phyloP scores from a whole-genome alignment of 1,139 yeast genomes.

The Geotrichum bryndzae region DNA sequence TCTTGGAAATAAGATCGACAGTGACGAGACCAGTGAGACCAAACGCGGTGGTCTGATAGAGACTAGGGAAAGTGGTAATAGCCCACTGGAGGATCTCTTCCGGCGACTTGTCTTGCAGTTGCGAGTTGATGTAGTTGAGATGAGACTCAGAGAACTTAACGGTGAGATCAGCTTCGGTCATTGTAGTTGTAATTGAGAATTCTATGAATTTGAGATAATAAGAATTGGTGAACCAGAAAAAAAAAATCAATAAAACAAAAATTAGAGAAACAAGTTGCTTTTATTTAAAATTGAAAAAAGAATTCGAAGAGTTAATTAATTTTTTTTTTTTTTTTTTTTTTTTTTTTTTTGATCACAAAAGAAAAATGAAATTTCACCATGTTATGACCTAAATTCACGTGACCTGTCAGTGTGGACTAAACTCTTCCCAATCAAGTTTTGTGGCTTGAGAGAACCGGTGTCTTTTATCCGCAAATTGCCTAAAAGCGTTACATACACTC shows the following conservation, averaged over 20 bases:
- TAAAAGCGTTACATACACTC: too few relatives aligned
- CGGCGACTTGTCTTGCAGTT: conserved; percentile 53
- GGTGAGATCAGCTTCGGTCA: conserved; percentile 9
- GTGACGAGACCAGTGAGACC: conserved; percentile 91
- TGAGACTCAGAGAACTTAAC: conserved; percentile 25
- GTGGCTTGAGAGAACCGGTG: not conserved
- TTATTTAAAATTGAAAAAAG: not conserved
- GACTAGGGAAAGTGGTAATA: conserved; percentile 65
- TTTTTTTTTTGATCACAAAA: not conserved
- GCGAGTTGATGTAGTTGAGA: conserved; percentile 46
- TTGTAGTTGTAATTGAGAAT: not conserved
- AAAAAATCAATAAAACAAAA: not conserved
- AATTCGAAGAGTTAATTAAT: not conserved
- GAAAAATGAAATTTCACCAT: conserved; percentile 10
- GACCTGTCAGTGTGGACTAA: not conserved
- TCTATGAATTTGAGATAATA: not conserved
- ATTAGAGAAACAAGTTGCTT: not conserved
- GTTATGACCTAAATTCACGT: conserved; percentile 15
- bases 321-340: not conserved
- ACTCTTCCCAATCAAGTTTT: not conserved
- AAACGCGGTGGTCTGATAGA: conserved; percentile 90
- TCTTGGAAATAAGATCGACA: conserved; percentile 70
- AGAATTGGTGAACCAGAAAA: not conserved
- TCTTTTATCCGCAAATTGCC: not conserved
- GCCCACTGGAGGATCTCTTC: conserved; percentile 80